These are phyloP conservation scores for Amesomyces nigricolor DNA, from an alignment of 2,329 filamentous ascomycete species.

Conservation along the genomic window DNA sequence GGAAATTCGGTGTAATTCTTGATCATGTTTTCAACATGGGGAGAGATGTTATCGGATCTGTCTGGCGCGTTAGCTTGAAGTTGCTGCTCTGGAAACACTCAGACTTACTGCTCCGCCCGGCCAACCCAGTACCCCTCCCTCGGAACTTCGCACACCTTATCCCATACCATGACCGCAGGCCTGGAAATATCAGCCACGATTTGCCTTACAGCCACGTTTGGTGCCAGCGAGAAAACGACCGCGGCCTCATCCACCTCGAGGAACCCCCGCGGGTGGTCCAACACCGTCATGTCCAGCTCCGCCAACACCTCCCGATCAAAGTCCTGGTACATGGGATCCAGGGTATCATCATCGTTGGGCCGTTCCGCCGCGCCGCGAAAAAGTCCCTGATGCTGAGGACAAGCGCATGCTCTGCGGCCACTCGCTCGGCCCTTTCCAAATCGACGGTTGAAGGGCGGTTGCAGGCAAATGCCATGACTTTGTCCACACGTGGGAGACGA, in stretches of 20 bases:
- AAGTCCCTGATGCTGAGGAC: slow-evolving; percentile 2
- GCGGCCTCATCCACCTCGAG: slow-evolving; percentile 1
- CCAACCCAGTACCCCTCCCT: not conserved
- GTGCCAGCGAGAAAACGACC: not conserved
- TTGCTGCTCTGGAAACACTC: not conserved
- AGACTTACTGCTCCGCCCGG: not conserved
- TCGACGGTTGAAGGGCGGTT: not conserved
- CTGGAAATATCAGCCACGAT: slow-evolving; percentile 3
- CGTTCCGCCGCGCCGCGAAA: not conserved
- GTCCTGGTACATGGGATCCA: not conserved
- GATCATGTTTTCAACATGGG: slow-evolving; percentile 2
- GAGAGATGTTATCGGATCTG: slow-evolving; percentile 3
- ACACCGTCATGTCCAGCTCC: not conserved
- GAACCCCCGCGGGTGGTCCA: not conserved
- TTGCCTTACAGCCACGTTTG: not conserved
- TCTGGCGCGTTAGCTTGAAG: not conserved
- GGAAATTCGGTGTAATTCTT: not conserved
- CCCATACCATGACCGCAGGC: slow-evolving; percentile 5
- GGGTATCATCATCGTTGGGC: not conserved
- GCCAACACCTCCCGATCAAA: not conserved
- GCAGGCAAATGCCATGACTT: not conserved
- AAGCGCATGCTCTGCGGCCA: not conserved
- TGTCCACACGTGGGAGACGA: not conserved
- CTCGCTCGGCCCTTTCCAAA: not conserved
- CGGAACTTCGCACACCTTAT: not conserved